Base-by-base conservation (phyloP, 1,284 basidiomycete species). In the Heterobasidion occidentale region DNA sequence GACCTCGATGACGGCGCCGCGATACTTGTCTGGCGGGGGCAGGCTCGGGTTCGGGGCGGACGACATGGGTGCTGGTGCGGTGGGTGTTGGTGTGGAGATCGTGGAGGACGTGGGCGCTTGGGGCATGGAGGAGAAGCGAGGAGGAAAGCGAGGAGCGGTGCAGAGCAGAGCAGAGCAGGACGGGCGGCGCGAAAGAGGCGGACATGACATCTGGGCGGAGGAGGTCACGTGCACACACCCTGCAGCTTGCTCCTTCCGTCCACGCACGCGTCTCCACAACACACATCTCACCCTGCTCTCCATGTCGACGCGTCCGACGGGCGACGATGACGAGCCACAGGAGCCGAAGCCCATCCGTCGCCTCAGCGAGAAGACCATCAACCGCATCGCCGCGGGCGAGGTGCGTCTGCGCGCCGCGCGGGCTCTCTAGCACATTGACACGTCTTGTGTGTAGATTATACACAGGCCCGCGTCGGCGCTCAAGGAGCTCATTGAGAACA, bases 401-500 rank as follows among this genome's bases (percentile, higher is more conserved):
- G 88, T 88, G 59, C 49, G 67, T 69, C 48, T 49, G 48, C 9
- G 46, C 53, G 14, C 20, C 42, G 5, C 55, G 14, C n/a, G 36
- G 46, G 52, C 47, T 44, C 45, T 50, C 54, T 17, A 27, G 3
- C 3, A 27, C 27, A 2, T 27, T 27, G 27, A 27, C 27, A 27
- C 27, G 27, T 27, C 44, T 20, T 9, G 46, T 54, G 15, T 17
- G 33, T 48, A 97, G 94, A 95, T 99, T 67, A 98, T 99, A 60
- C 96, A 98, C 59, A 77, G 97, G 36, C 97, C 97, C 0, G 84
- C 92, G 9, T 98, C 96, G 61, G 97, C 97, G 1, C 79, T 99
- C 59, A 99, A 99, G 70, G 97, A 99, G 71, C 78, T 99, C 1
- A 76, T 99, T 20, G 97, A 99, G 72, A 99, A 99, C 66, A 84